Base-by-base conservation (phyloP, 495 filamentous ascomycete species). In the Parathielavia appendiculata region DNA sequence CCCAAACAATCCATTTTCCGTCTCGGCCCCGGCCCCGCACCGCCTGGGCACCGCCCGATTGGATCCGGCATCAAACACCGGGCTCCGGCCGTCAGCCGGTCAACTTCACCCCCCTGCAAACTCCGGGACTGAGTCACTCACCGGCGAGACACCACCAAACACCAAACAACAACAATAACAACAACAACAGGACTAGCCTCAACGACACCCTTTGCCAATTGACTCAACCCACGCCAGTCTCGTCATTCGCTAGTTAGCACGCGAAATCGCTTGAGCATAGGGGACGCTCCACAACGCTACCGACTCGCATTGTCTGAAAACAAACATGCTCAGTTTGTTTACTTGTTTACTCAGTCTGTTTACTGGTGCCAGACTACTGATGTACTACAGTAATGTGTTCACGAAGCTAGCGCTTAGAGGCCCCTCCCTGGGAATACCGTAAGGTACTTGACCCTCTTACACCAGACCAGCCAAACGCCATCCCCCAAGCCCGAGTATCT, bases 121-220 rank as follows among this genome's bases (percentile, higher is more conserved):
- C 1, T 23, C 23, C 52, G 39, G 52, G 5, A 22, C 52, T 54
- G 52, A 54, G 39, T 56, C 41, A 56, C 53, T 36, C 40, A 20
- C 53, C 61, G 62, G 34, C 58, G 1, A 41, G 23, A 23, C 47
- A 50, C 19, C 30, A 49, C 10, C 45, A 12, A 41, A 10, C 20
- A 44, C 4, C 41, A 10, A 6, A 26, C 45, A 32, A 1, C 12
- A 16, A 32, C 46, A 20, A 32, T 7, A n/a, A 17, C 14, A 49
- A 2, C 46, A 32, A 34, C 46, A 17, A 34, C 46, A 56, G 46
- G 40, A 5, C 40, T 41, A 66, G 91, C 65, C 75, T 90, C 12
- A 92, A 90, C 69, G 88, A 86, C 32, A 90, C 87, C 8, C 61
- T 92, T 6, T 74, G 90, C 13, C 84, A 32, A 90, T 86, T 22